phyloP scores from a whole-genome alignment of 2,329 filamentous ascomycete species.

The Proliferodiscus dingleyae region DNA sequence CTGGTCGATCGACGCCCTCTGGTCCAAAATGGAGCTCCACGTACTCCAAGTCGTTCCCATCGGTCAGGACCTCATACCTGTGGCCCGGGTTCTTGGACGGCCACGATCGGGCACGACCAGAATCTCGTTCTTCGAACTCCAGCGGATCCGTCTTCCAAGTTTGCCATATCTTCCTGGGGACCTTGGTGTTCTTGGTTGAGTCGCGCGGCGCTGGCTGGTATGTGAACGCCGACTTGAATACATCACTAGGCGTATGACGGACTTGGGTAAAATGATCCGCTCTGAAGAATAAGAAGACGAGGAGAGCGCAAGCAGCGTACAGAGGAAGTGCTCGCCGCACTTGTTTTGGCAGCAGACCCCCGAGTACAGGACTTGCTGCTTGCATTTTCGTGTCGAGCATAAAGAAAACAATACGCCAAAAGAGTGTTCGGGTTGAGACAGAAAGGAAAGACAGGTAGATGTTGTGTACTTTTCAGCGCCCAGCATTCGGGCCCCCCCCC shows the following conservation, averaged over 20 bases:
- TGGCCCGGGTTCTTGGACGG: conserved; percentile 59
- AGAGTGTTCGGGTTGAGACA: too few species aligned
- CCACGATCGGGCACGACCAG: conserved; percentile 59
- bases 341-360: too few species aligned
- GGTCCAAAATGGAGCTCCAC: conserved; percentile 64
- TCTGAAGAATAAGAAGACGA: conserved; percentile 9
- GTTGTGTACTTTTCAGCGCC: too few species aligned
- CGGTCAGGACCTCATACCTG: conserved; percentile 47
- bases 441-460: too few species aligned
- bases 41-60: conserved; percentile 62
- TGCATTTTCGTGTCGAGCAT: too few species aligned
- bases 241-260: neutral
- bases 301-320: conserved; percentile 8
- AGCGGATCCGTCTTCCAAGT: conserved; percentile 69
- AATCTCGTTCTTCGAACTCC: conserved; percentile 60
- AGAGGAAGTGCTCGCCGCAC: conserved; percentile 8
- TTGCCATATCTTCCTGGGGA: conserved; percentile 70
- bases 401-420: too few species aligned
- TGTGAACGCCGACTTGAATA: too few species aligned
- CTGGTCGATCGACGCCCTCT: conserved; percentile 58
- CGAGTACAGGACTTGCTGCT: too few species aligned
- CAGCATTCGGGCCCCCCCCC: too few species aligned
- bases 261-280: neutral
- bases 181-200: conserved; percentile 29
- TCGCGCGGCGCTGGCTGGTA: neutral